These are phyloP conservation scores for Salvia hispanica DNA, from an alignment of 257 asterid species.

Conservation along the genomic window DNA sequence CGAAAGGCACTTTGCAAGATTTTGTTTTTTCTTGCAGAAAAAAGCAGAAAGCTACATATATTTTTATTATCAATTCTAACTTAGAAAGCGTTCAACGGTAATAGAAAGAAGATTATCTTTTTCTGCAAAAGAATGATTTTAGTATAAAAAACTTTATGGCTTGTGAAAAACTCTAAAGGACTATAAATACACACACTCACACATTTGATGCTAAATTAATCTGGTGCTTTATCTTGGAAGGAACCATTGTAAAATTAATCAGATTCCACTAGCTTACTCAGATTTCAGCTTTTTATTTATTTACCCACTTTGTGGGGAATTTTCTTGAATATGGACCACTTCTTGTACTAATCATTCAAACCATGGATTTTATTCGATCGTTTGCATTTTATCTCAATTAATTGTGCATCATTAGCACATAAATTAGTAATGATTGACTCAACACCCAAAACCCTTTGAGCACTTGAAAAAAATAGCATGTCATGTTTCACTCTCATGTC, in stretches of 20 bases:
- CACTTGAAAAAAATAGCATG: background rate
- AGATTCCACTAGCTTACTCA: slow-evolving; percentile 10
- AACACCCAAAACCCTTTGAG: slow-evolving; percentile 15
- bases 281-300: slow-evolving; percentile 15
- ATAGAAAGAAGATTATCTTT: slow-evolving; percentile 24
- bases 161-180: background rate
- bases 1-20: slow-evolving; percentile 33
- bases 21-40: slow-evolving; percentile 33
- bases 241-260: slow-evolving; percentile 21
- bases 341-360: slow-evolving; percentile 22
- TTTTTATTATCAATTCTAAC: slow-evolving; percentile 7
- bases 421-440: slow-evolving; percentile 31
- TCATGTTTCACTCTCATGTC: background rate
- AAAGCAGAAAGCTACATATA: slow-evolving; percentile 22
- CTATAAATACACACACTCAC: background rate
- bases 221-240: slow-evolving; percentile 15
- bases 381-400: slow-evolving; percentile 28
- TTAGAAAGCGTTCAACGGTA: slow-evolving; percentile 20
- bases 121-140: background rate
- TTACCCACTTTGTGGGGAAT: slow-evolving; percentile 26
- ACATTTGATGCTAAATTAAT: background rate
- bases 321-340: slow-evolving; percentile 38
- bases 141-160: background rate
- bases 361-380: slow-evolving; percentile 17
- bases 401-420: slow-evolving; percentile 35